Evolutionary conservation across 2,329 filamentous ascomycete species (phyloP).

Genomic region (Cladosporium oxysporum): DNA sequence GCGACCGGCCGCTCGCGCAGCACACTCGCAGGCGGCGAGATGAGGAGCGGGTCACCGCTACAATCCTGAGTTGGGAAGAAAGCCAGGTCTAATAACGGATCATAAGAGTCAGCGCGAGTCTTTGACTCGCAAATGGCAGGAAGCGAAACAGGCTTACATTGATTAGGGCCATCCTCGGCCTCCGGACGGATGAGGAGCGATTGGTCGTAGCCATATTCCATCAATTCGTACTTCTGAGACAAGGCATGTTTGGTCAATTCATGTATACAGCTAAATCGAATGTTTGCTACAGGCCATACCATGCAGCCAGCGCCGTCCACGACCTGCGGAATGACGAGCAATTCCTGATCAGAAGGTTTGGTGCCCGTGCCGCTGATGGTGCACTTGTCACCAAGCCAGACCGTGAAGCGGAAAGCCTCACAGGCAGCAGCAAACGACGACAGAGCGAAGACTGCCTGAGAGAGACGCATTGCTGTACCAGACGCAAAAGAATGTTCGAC

Average conservation of each 20-base stretch:
- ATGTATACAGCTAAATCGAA: not conserved
- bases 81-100: not conserved
- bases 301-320: constrained; percentile 1
- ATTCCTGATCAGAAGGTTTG: constrained; percentile 1
- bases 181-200: constrained; percentile 14
- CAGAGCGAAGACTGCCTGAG: not conserved
- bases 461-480: not conserved
- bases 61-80: constrained; percentile 12
- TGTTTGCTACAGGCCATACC: not conserved
- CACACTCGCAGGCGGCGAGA: constrained; percentile 10
- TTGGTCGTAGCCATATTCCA: constrained; percentile 11
- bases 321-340: constrained; percentile 3
- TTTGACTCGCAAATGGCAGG: not conserved
- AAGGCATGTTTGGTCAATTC: not conserved
- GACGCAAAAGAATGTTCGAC: not conserved
- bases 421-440: not conserved
- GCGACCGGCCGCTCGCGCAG: constrained; percentile 14
- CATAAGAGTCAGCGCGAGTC: not conserved
- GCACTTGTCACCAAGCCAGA: constrained; percentile 18
- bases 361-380: constrained; percentile 9
- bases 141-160: not conserved
- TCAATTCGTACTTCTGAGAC: constrained; percentile 8
- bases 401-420: constrained; percentile 10
- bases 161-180: not conserved
- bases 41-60: constrained; percentile 5